Evolutionary conservation across 352 stramenopile genomes (phyloP).

Genomic region (Globisporangium polare): DNA sequence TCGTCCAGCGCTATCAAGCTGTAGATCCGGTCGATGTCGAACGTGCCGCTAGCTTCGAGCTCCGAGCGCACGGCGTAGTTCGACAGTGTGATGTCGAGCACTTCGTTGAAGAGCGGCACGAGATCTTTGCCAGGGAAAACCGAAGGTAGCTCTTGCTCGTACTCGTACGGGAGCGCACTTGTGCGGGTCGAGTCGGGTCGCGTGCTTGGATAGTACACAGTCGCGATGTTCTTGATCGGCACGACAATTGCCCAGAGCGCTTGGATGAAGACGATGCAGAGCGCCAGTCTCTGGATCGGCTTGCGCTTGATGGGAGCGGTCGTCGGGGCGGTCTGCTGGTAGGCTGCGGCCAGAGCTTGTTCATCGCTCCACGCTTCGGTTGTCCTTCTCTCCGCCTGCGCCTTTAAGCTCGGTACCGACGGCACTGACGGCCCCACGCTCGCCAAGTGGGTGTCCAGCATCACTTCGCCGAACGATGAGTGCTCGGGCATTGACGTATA

Average conservation of each 20-base stretch:
- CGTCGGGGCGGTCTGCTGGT: neutral
- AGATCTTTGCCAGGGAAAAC: constrained; percentile 25
- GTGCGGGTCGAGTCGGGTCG: constrained; percentile 19
- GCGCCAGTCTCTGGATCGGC: constrained; percentile 1
- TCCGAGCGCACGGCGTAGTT: constrained; percentile 22
- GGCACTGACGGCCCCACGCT: constrained; percentile 10
- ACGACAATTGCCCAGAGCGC: constrained; percentile 32
- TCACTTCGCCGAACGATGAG: constrained; percentile 14
- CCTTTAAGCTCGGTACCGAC: neutral
- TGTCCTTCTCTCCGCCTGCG: constrained; percentile 1
- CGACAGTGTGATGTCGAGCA: constrained; percentile 25
- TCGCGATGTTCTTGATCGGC: constrained; percentile 40
- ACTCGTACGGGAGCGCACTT: neutral
- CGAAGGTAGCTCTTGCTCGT: neutral
- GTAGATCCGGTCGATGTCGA: constrained; percentile 36
- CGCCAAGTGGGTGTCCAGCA: constrained; percentile 10
- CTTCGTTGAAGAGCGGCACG: constrained; percentile 21
- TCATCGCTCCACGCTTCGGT: constrained; percentile 18
- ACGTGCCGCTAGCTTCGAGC: constrained; percentile 21
- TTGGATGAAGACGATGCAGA: constrained; percentile 26
- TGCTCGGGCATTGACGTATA: neutral
- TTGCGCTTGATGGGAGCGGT: neutral
- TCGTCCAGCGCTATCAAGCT: constrained; percentile 31
- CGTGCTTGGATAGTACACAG: constrained; percentile 28
- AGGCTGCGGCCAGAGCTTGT: neutral